A percentile compares a stretch with the other conserved stretches of the same genome.
These are phyloP conservation scores for Parasitella parasitica DNA, from an alignment of 371 early-diverging fungal genomes.

Conservation along the genomic window DNA sequence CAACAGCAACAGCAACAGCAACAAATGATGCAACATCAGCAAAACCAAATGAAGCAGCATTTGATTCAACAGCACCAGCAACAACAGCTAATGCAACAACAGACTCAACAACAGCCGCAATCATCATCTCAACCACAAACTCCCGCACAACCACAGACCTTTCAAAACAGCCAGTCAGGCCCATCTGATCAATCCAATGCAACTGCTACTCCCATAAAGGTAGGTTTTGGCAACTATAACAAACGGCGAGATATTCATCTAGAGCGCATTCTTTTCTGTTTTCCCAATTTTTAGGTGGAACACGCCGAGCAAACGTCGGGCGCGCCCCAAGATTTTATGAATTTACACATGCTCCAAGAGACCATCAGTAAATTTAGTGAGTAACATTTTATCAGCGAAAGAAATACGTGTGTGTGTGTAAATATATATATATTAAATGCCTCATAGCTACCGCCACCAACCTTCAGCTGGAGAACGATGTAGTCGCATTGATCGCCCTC, in stretches of 20 bases:
- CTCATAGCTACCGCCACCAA: not conserved
- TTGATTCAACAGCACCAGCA: slow-evolving; percentile 15
- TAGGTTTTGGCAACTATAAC: no score
- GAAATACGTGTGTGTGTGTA: not conserved
- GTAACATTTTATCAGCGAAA: not conserved
- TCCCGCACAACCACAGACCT: slow-evolving; percentile 1
- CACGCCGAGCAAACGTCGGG: slow-evolving; percentile 41
- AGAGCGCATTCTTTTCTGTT: not conserved
- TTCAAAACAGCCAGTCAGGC: not conserved
- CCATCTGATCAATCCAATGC: not conserved
- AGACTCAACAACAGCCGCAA: not conserved
- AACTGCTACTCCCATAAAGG: not conserved
- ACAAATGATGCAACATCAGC: slow-evolving; percentile 6
- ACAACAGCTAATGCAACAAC: slow-evolving; percentile 8
- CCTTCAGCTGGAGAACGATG: slow-evolving; percentile 55
- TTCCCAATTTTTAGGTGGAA: slow-evolving; percentile 35
- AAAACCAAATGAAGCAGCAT: slow-evolving; percentile 18
- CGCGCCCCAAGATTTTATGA: slow-evolving; percentile 56
- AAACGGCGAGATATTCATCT: no score
- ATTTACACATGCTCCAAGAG: slow-evolving; percentile 39
- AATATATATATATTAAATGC: not conserved
- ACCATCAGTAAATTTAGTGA: slow-evolving; percentile 46
- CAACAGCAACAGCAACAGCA: slow-evolving; percentile 7
- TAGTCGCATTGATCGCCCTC: slow-evolving; percentile 65
- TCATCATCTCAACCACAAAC: slow-evolving; percentile 3